Conservation (phyloP, 2,329 filamentous ascomycete genomes). For the Zarea fungicola region DNA sequence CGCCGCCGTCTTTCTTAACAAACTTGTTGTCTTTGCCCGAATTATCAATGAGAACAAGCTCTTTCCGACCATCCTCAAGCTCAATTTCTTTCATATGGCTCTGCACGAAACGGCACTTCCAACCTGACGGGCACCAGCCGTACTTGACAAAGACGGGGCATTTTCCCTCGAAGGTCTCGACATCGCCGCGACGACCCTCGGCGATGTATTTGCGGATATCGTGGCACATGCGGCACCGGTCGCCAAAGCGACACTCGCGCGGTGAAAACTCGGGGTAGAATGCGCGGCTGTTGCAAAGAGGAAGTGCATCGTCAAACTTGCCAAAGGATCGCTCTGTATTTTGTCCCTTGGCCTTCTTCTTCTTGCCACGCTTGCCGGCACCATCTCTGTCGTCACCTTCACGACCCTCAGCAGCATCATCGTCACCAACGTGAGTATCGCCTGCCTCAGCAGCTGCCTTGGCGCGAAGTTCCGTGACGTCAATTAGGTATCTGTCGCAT, state of each 20-base stretch:
- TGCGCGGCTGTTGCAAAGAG: constrained; percentile 70
- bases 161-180: constrained; percentile 67
- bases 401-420: constrained; percentile 46
- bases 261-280: constrained; percentile 77
- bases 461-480: constrained; percentile 24
- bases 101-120: constrained; percentile 87
- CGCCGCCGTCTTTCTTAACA: constrained; percentile 14
- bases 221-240: constrained; percentile 76
- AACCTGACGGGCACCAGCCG: constrained; percentile 76
- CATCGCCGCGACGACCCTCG: constrained; percentile 74
- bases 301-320: constrained; percentile 68
- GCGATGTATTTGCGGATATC: constrained; percentile 80
- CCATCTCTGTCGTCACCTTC: constrained; percentile 37
- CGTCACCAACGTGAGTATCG: constrained; percentile 32
- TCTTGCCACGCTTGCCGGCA: constrained; percentile 35
- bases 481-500: constrained; percentile 36
- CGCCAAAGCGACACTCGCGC: constrained; percentile 68
- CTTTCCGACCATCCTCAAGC: constrained; percentile 72
- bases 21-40: constrained; percentile 13
- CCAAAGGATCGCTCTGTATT: constrained; percentile 82
- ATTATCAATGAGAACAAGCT: constrained; percentile 64
- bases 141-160: constrained; percentile 77
- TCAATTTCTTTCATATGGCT: constrained; percentile 82
- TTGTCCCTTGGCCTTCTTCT: constrained; percentile 56
- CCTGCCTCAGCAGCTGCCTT: constrained; percentile 16